Evolutionary conservation across 805 yeast species (phyloP), one percentile per base, ranked within the genome.

Genomic region (Schizosaccharomyces cryophilus): DNA sequence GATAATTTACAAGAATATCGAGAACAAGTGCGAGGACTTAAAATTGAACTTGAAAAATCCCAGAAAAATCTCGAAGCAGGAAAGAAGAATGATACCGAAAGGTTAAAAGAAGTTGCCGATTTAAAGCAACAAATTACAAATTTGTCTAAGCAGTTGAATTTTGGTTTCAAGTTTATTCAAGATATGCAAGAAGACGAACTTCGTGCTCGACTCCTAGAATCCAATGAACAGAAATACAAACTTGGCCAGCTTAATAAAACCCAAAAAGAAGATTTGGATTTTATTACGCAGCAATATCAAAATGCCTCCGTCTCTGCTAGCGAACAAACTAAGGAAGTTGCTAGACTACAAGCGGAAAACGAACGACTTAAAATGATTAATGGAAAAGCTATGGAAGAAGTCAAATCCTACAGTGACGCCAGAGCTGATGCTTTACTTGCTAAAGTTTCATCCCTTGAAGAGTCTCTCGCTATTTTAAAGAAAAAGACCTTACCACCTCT

Each of bases 201-300:
- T 19, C 56, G 26, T 19, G 35, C 17, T 3, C 38, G 24, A 42
- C 19, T 61, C 7, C 17, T 21, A 15, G 35, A 48, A 19, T 24
- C 62, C 21, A 31, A 35, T 17, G 62, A 61, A 21, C 45, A 42
- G 5, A 31, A 40, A 5, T 51, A 26, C 11, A 54, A 48, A 4
- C 47, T 63, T 55, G 24, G n/a, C 9, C 48, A 61, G 11, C 64
- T 62, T 60, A 38, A 54, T 15, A 29, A 29, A 31, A 35, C 42
- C 6, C 63, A 58, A 1, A 30, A 62, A 6, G 38, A 58, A 38
- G 64, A 63, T 30, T 42, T 54, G 26, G 63, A 63, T 6, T 63
- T 62, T 61, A 55, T 62, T 29, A 54, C 64, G 3, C 61, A 62
- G 19, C 64, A 63, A 42, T 63, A 63, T 54, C 64, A 63, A 42